Percentiles rank a stretch among this genome's conserved stretches.
These are phyloP conservation scores for Aspergillus persii DNA, from an alignment of 2,329 filamentous ascomycete species.

Conservation along the genomic window DNA sequence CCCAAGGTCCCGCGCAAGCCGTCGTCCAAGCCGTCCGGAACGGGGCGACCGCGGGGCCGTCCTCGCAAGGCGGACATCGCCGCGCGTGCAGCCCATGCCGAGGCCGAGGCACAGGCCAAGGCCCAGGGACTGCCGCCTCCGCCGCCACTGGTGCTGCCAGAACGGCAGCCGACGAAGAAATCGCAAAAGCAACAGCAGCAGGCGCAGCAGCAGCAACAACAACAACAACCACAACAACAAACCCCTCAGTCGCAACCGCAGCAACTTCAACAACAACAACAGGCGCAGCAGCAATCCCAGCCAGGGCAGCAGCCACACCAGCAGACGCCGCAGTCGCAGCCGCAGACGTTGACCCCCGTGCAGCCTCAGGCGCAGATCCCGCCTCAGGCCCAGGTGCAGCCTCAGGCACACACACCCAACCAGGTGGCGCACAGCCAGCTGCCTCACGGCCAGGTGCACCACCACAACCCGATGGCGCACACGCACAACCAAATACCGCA, in stretches of 20 bases:
- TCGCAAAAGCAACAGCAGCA: not conserved
- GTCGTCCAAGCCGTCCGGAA: constrained; percentile 23
- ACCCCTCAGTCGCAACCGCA: constrained; percentile 2
- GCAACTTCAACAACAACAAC: constrained; percentile 3
- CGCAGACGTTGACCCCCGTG: not conserved
- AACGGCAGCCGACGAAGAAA: not conserved
- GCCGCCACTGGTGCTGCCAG: constrained; percentile 12
- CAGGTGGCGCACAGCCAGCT: not conserved
- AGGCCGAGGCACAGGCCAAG: constrained; percentile 9
- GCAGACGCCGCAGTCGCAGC: not conserved
- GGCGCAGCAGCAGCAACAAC: constrained; percentile 18
- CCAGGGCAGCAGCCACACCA: not conserved
- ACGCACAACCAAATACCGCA: not conserved
- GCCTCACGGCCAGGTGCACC: not conserved
- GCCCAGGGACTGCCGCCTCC: not conserved
- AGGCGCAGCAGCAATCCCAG: not conserved
- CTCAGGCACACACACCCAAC: not conserved
- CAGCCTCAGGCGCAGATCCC: not conserved
- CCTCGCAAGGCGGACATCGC: constrained; percentile 34
- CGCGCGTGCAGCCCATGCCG: constrained; percentile 21
- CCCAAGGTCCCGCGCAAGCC: constrained; percentile 21
- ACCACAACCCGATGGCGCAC: not conserved
- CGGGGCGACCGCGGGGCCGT: constrained; percentile 33
- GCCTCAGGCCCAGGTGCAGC: not conserved
- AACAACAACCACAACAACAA: constrained; percentile 1